These are phyloP conservation scores for Cladosporium sp. DNA, from an alignment of 2,329 filamentous ascomycete genomes.

Conservation along the genomic window DNA sequence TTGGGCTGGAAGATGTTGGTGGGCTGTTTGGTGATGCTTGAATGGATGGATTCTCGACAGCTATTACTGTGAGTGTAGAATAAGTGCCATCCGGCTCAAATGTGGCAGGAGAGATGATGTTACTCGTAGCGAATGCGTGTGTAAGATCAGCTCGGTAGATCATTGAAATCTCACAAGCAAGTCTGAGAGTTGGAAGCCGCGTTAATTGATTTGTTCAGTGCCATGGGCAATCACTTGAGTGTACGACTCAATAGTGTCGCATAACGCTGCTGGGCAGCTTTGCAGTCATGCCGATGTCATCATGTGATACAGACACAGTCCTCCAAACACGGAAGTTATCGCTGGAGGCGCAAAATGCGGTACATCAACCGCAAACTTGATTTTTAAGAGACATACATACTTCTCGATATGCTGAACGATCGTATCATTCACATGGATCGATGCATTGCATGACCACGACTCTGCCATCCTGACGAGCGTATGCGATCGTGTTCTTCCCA, in stretches of 20 bases:
- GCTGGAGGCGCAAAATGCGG: neutral
- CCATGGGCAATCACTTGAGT: too few species aligned
- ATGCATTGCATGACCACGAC: neutral
- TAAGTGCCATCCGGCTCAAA: neutral
- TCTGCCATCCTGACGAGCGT: neutral
- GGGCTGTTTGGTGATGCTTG: slow-evolving; percentile 44
- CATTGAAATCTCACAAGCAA: too few species aligned
- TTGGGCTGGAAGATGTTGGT: slow-evolving; percentile 45
- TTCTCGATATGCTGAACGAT: neutral
- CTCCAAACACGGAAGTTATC: neutral
- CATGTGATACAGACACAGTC: too few species aligned
- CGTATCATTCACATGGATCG: neutral
- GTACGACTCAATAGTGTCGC: too few species aligned
- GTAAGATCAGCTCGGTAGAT: neutral
- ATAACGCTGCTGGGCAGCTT: too few species aligned
- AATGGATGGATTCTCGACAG: neutral
- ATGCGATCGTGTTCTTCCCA: neutral
- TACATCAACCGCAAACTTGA: neutral
- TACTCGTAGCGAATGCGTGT: neutral
- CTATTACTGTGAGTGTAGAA: neutral
- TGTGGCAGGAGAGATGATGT: neutral
- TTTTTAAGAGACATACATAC: too few species aligned
- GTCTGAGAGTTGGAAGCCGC: too few species aligned
- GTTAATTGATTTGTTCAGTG: too few species aligned
- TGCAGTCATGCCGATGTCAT: too few species aligned